A percentile compares a stretch with the other conserved stretches of the same genome.
phyloP scores from a whole-genome alignment of 2,329 filamentous ascomycete species.

The Alternaria panax region DNA sequence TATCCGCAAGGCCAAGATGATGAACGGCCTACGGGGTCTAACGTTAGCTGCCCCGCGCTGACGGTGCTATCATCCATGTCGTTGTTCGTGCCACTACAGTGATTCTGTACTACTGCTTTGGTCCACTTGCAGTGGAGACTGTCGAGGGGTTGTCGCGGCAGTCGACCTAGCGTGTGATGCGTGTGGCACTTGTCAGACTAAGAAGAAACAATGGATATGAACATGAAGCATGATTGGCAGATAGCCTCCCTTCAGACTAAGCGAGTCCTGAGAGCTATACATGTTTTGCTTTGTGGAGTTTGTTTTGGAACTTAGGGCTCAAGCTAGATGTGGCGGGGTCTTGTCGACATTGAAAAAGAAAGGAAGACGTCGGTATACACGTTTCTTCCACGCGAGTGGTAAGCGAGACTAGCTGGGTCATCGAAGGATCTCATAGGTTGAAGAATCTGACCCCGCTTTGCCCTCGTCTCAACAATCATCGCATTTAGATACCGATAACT shows the following conservation, averaged over 20 bases:
- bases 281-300: not conserved
- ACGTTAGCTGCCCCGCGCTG: slow-evolving; percentile 1
- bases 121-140: not conserved
- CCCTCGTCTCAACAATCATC: not conserved
- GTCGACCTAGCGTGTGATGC: not conserved
- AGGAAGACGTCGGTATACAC: not conserved
- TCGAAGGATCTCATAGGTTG: not conserved
- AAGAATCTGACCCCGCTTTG: not conserved
- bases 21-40: not conserved
- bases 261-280: not conserved
- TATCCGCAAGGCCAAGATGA: not conserved
- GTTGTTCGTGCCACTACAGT: not conserved
- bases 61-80: not conserved
- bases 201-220: not conserved
- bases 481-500: not conserved
- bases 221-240: not conserved
- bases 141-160: not conserved
- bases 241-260: not conserved
- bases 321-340: not conserved
- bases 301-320: not conserved
- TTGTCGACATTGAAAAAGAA: not conserved
- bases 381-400: not conserved
- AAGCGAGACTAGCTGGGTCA: not conserved
- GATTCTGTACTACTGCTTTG: not conserved
- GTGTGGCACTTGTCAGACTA: not conserved